A percentile compares a stretch with the other conserved stretches of the same genome.
Evolutionary conservation across 2,329 filamentous ascomycete genomes (phyloP).

Genomic region (Xylaria sp.): DNA sequence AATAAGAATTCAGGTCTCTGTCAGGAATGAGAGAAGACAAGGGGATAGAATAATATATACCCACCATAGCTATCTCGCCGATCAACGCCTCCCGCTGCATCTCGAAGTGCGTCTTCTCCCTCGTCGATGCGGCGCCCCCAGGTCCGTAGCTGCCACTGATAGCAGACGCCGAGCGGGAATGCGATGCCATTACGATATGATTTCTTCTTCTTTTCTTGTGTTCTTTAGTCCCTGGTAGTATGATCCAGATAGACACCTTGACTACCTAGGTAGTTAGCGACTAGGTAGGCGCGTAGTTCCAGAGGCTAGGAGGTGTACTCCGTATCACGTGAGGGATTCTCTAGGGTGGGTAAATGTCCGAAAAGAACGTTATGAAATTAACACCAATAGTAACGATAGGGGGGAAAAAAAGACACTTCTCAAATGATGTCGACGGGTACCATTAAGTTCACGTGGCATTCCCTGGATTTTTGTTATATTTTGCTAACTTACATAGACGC

Average conservation of each 20-base stretch:
- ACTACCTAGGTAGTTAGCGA: not conserved
- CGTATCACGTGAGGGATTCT: not conserved
- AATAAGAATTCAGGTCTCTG: too few relatives aligned
- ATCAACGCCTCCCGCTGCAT: slow-evolving; percentile 78
- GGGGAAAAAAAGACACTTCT: too few relatives aligned
- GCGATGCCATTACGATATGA: slow-evolving; percentile 21
- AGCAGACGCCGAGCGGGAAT: slow-evolving; percentile 41
- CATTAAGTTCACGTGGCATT: too few relatives aligned
- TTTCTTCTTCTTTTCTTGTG: not conserved
- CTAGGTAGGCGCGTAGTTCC: not conserved
- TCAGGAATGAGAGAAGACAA: too few relatives aligned
- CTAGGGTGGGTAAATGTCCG: not conserved
- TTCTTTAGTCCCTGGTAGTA: not conserved
- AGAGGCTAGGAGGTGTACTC: not conserved
- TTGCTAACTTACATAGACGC: too few relatives aligned
- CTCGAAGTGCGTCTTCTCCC: slow-evolving; percentile 75
- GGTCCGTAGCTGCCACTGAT: slow-evolving; percentile 29
- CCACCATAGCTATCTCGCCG: slow-evolving; percentile 76
- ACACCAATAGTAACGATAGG: too few relatives aligned
- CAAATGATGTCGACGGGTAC: too few relatives aligned
- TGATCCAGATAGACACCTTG: not conserved
- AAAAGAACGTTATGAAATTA: not conserved
- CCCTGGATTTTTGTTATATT: too few relatives aligned
- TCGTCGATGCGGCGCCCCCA: slow-evolving; percentile 39
- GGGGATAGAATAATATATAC: too few relatives aligned